Conservation (phyloP, 768 basidiomycete species). For the Lactarius pseudohatsudake region DNA sequence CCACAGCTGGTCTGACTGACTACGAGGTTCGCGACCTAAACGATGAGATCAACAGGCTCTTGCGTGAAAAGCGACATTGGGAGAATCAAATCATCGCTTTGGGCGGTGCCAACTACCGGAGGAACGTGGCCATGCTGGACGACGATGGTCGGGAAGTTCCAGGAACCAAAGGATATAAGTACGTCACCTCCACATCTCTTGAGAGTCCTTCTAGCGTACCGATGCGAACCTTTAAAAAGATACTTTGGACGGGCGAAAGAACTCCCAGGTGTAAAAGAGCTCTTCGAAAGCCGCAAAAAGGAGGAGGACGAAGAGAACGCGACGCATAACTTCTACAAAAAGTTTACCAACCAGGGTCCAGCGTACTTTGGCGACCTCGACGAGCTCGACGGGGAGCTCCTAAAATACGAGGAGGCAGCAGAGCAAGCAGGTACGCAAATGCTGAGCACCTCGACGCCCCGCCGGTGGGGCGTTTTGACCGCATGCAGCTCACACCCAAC, state of each 20-base stretch:
- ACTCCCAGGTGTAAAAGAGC: conserved; percentile 89
- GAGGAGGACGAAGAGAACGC: conserved; percentile 90
- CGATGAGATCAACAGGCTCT: conserved; percentile 94
- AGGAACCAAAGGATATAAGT: conserved; percentile 98
- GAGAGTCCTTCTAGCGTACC: not conserved
- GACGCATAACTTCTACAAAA: conserved; percentile 73
- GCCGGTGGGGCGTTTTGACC: not conserved
- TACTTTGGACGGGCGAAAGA: conserved; percentile 98
- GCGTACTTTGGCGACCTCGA: conserved; percentile 91
- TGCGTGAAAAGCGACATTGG: conserved; percentile 97
- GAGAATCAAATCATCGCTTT: conserved; percentile 97
- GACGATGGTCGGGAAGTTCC: conserved; percentile 96
- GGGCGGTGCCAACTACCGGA: conserved; percentile 93
- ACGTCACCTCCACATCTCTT: conserved; percentile 9
- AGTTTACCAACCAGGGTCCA: conserved; percentile 84
- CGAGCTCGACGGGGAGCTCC: conserved; percentile 65
- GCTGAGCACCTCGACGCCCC: not conserved
- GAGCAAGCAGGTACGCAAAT: conserved; percentile 65
- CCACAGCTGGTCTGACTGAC: conserved; percentile 83
- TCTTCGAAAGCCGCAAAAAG: conserved; percentile 85
- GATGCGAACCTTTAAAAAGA: conserved; percentile 41
- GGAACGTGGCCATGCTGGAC: conserved; percentile 92
- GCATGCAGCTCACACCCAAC: not conserved
- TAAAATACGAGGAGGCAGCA: conserved; percentile 67
- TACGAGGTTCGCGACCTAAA: conserved; percentile 96